phyloP scores from a whole-genome alignment of 257 asterid species.

The Gardenia jasminoides region DNA sequence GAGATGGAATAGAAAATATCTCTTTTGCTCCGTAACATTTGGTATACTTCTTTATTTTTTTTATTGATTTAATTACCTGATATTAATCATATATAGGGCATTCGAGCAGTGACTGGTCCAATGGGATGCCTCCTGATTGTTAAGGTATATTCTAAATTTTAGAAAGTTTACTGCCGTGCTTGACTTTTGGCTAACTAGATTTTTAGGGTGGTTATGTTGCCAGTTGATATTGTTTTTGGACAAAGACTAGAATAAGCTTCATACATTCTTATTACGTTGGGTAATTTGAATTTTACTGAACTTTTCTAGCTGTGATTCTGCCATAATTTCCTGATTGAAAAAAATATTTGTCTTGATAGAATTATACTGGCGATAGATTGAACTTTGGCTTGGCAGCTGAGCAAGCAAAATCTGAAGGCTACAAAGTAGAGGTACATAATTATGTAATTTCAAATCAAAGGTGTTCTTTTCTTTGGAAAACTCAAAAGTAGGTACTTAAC shows the following conservation, averaged over 20 bases:
- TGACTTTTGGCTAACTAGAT: neutral
- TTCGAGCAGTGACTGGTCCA: constrained; percentile 93
- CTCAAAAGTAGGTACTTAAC: neutral
- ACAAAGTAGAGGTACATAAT: constrained; percentile 77
- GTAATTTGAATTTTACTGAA: neutral
- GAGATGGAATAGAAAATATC: constrained; percentile 11
- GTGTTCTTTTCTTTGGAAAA: neutral
- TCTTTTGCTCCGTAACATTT: constrained; percentile 4
- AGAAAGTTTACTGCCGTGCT: neutral
- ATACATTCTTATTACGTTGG: neutral
- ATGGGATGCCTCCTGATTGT: constrained; percentile 93
- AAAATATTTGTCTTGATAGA: constrained; percentile 44
- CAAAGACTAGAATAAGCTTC: neutral
- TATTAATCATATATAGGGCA: constrained; percentile 54
- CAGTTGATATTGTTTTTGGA: neutral
- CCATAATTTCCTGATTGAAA: constrained; percentile 8
- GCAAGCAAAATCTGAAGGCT: constrained; percentile 97
- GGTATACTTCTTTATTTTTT: constrained; percentile 15
- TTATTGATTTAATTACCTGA: constrained; percentile 14
- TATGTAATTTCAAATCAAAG: neutral
- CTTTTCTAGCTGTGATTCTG: neutral
- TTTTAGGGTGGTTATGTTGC: neutral
- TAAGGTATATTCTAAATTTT: constrained; percentile 46
- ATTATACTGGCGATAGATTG: constrained; percentile 92
- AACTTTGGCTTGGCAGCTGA: constrained; percentile 99